A percentile compares a stretch with the other conserved stretches of the same genome.
Evolutionary conservation across 768 basidiomycete genomes (phyloP).

Genomic region (Suillus weaverae): DNA sequence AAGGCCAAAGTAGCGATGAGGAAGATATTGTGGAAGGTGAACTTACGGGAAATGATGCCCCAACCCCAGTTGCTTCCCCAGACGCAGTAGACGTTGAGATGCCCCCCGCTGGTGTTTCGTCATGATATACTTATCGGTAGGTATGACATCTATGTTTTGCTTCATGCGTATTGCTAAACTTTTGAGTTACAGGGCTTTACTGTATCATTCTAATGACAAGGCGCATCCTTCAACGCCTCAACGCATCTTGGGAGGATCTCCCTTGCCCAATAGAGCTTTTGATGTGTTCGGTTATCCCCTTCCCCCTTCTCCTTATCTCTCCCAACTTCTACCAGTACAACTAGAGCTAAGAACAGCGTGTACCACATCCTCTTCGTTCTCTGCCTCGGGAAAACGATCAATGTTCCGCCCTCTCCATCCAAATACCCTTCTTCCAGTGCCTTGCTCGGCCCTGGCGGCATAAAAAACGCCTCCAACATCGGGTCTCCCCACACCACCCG

Average conservation of each 20-base stretch:
- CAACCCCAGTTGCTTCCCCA: conserved; percentile 23
- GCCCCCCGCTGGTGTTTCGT: conserved; percentile 11
- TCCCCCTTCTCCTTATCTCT: conserved; percentile 14
- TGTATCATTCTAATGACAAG: conserved; percentile 26
- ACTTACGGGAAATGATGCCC: conserved; percentile 31
- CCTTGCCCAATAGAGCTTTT: conserved; percentile 41
- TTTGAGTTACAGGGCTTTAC: background rate
- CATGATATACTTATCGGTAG: background rate
- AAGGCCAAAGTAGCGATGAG: conserved; percentile 38
- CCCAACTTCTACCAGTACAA: conserved; percentile 49
- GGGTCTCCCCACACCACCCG: conserved; percentile 79
- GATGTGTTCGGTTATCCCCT: conserved; percentile 19
- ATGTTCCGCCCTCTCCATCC: conserved; percentile 40
- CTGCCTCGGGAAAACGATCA: conserved; percentile 63
- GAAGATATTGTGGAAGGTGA: conserved; percentile 39
- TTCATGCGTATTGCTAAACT: background rate
- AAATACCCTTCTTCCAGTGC: conserved; percentile 65
- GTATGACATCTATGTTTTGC: background rate
- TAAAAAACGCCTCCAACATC: conserved; percentile 65
- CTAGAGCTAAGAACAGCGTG: conserved; percentile 58
- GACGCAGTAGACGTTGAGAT: conserved; percentile 24
- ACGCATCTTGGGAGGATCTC: conserved; percentile 41
- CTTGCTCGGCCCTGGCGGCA: conserved; percentile 43
- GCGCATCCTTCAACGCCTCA: conserved; percentile 44
- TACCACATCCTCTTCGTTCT: conserved; percentile 80